Percentiles rank a stretch among this genome's conserved stretches.
These are phyloP conservation scores for Sideroxylon spinosum DNA, from an alignment of 179 eudicot species.

Conservation along the genomic window DNA sequence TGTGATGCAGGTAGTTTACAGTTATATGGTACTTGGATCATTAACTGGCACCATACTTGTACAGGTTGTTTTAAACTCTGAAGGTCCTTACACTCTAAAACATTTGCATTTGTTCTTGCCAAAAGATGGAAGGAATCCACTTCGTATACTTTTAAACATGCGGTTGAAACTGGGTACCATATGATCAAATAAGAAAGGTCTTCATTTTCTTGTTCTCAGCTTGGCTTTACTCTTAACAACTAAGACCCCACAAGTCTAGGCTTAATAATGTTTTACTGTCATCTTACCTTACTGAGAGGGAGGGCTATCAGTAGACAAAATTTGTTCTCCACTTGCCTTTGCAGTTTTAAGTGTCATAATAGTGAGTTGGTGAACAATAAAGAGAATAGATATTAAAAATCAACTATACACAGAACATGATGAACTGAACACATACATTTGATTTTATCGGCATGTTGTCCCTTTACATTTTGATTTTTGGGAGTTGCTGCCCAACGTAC, in stretches of 20 bases:
- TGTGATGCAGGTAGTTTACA: slow-evolving; percentile 77
- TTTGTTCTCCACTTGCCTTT: too few relatives aligned
- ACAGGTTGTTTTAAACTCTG: neutral
- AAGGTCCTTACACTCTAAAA: neutral
- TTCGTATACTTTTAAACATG: neutral
- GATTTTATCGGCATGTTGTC: neutral
- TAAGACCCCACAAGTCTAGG: slow-evolving; percentile 4
- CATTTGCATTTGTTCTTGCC: neutral
- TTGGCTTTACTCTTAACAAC: slow-evolving; percentile 6
- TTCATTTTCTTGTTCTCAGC: neutral
- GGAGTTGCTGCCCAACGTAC: neutral
- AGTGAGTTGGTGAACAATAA: too few relatives aligned
- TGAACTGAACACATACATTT: neutral
- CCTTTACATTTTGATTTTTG: neutral
- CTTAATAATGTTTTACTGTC: too few relatives aligned
- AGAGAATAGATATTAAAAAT: too few relatives aligned
- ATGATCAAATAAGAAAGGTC: neutral
- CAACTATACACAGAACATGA: neutral
- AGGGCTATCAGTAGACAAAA: too few relatives aligned
- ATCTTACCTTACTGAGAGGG: too few relatives aligned
- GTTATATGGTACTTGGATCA: neutral
- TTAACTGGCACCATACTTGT: slow-evolving; percentile 9
- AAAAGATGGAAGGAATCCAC: slow-evolving; percentile 6
- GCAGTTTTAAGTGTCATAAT: too few relatives aligned
- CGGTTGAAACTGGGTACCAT: neutral